Base-by-base conservation (phyloP, 108 stramenopile species). In the Skeletonema menzelii region DNA sequence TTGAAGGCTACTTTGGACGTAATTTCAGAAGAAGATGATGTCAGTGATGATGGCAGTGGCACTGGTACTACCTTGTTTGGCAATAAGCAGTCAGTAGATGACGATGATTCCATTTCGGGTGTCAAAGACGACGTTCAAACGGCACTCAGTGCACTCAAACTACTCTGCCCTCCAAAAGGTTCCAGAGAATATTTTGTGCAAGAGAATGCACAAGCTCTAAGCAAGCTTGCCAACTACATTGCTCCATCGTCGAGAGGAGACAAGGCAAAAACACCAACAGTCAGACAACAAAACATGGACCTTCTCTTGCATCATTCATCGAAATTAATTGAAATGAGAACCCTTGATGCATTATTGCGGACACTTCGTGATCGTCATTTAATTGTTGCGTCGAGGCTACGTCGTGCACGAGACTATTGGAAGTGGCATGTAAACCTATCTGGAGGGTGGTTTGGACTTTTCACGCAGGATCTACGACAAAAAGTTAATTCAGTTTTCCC, bases 361-460 rank as follows among this genome's bases (percentile, higher is more conserved):
- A 79, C 82, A 7, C 66, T 80, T 26, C 87, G 92, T 15, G 88
- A 93, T 68, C 87, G 92, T 3, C 82, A 91, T 22, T 59, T 93
- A 10, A 70, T 72, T 4, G 82, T 87, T 2, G 75, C 86, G 0
- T 76, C 75, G 62, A 84, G 92, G 13, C 37, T 93, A 49, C 61
- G 71, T 14, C 74, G 87, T n/a, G 74, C 85, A 6, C 78, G 73
- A 40, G 60, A 82, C 42, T 82, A 89, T 60, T 91, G 92, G 90
- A 75, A 80, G 30, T 82, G 79, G 62, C 77, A 78, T 17, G 83
- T 90, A 38, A 71, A 80, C 40, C 63, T 73, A 22, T 69, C 78
- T 13, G 59, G 72, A 42, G 72, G 72, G 15, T 68, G 56, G 37
- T 31, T 73, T 20, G 78, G 78, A 3, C 37, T 42, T 11, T 34